phyloP scores from a whole-genome alignment of 2,329 filamentous ascomycete genomes.

The Penicillium sp. region DNA sequence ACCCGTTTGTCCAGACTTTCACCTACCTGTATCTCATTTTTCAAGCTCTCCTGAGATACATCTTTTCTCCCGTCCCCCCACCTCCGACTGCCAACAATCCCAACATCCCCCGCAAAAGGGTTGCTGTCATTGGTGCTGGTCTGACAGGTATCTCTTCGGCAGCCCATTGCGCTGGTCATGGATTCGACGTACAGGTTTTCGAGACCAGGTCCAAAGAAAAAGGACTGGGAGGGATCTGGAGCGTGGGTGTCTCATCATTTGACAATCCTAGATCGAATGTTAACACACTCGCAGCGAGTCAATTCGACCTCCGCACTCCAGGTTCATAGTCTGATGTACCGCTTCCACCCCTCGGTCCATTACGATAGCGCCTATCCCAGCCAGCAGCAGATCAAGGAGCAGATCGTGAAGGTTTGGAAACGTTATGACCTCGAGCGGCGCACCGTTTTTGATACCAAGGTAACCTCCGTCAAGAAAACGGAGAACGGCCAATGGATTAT shows the following conservation, averaged over 20 bases:
- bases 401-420: constrained; percentile 68
- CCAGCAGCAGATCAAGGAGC: constrained; percentile 65
- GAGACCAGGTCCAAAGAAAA: constrained; percentile 62
- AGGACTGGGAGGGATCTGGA: constrained; percentile 72
- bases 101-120: constrained; percentile 44
- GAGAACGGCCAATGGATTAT: constrained; percentile 67
- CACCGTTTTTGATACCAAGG: constrained; percentile 65
- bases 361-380: constrained; percentile 73
- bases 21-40: constrained; percentile 29
- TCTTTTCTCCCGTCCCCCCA: constrained; percentile 67
- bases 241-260: constrained; percentile 44
- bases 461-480: constrained; percentile 65
- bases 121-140: constrained; percentile 65
- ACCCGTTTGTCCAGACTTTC: constrained; percentile 30
- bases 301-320: constrained; percentile 78
- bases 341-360: constrained; percentile 73
- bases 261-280: neutral
- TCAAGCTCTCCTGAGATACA: constrained; percentile 28
- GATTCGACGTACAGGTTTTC: constrained; percentile 74
- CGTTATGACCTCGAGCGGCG: constrained; percentile 64
- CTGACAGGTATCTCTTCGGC: constrained; percentile 73
- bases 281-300: constrained; percentile 51
- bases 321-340: constrained; percentile 81
- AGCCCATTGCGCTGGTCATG: constrained; percentile 76
- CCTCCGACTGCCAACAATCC: constrained; percentile 54